Evolutionary conservation across 495 filamentous ascomycete species (phyloP), one percentile per base, ranked within the genome.

Genomic region (Choiromyces venosus): DNA sequence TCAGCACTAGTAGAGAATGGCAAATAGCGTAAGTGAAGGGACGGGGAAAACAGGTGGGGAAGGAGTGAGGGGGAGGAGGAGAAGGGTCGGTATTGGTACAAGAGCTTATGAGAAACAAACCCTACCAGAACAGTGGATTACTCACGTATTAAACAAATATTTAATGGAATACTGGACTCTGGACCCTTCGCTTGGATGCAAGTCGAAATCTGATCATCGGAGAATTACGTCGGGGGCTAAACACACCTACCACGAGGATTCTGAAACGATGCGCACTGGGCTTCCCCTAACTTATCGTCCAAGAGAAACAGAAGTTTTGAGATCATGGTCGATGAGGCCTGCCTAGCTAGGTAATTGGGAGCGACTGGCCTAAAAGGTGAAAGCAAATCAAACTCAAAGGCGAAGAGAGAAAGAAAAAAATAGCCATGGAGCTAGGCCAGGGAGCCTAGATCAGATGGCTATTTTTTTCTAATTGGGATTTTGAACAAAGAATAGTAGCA

Each of bases 201-300:
- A n/a, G 73, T 77, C 52, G 68, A 73, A 72, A 71, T 66, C 69
- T 76, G 75, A 76, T 77, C 69, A 73, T 52, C 39, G 71, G 71
- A 64, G 56, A 65, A 73, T 76, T 76, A 71, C 74, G 72, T 70
- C 67, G 72, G 39, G 76, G 66, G 61, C 65, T 37, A 29, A 29
- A 39, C 61, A 61, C 65, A 37, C 37, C 61, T 72, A 44, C 40
- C 74, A 77, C 46, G 42, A 56, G 66, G 66, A 76, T 69, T 76
- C 75, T 76, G 75, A 77, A 77, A 77, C 75, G 19, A 38, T 14
- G 56, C 74, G 70, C 75, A 76, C 75, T 74, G 75, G 66, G 74
- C 66, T 77, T 67, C 44, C 56, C 52, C 52, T 61, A n/a, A n/a
- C n/a, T n/a, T n/a, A n/a, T 14, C 52, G 52, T 61, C 52, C 21